These are phyloP conservation scores for Platanthera zijinensis DNA, from an alignment of 106 monocot species.

Conservation along the genomic window DNA sequence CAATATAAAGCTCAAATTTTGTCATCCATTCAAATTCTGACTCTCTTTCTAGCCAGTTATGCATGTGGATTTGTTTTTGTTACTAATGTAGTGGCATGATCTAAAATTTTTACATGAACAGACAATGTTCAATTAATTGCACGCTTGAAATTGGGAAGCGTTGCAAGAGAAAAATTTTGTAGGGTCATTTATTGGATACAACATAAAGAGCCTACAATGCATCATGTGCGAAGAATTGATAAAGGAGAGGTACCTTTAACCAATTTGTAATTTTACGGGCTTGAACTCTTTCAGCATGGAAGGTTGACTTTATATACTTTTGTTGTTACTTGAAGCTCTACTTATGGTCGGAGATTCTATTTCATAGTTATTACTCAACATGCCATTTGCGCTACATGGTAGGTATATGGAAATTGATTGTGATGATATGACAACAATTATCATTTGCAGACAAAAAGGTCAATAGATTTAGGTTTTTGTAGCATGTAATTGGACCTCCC, in stretches of 20 bases:
- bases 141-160: conserved; percentile 20
- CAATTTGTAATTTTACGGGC: background rate
- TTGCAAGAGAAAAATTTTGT: conserved; percentile 30
- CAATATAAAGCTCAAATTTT: background rate
- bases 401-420: background rate
- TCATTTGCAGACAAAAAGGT: background rate
- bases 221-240: conserved; percentile 14
- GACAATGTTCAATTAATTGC: conserved; percentile 20
- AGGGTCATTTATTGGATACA: conserved; percentile 37
- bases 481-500: no score
- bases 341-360: background rate
- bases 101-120: conserved; percentile 1
- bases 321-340: background rate
- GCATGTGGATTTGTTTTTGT: background rate
- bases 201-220: conserved; percentile 35
- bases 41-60: background rate
- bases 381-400: background rate
- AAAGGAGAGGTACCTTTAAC: conserved; percentile 7
- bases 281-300: background rate
- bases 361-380: background rate
- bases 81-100: background rate
- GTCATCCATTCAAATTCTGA: background rate
- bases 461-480: no score
- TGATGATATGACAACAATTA: background rate
- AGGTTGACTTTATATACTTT: background rate